Conservation (phyloP, 306 rosid genomes). For the Casuarina glauca region DNA sequence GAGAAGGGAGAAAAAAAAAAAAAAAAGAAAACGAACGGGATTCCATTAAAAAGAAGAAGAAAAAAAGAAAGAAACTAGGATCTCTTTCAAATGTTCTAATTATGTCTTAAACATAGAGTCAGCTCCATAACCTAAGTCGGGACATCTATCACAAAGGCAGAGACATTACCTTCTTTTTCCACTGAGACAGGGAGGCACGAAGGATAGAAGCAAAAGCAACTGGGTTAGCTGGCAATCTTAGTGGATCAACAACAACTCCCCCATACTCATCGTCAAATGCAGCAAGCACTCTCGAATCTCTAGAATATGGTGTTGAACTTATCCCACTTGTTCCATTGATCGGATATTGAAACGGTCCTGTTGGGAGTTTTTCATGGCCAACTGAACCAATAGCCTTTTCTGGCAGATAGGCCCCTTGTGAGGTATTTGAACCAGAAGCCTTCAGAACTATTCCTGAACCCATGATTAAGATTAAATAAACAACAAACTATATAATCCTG, state of each 20-base stretch:
- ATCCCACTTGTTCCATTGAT: constrained; percentile 60
- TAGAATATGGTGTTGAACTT: constrained; percentile 37
- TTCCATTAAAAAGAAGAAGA: neutral
- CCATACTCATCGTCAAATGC: constrained; percentile 89
- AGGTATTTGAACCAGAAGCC: constrained; percentile 36
- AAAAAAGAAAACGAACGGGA: neutral
- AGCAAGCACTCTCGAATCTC: constrained; percentile 55
- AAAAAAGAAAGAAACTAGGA: neutral
- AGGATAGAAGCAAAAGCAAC: constrained; percentile 53
- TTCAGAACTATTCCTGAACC: constrained; percentile 53
- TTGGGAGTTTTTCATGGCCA: constrained; percentile 30
- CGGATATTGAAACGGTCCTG: constrained; percentile 34
- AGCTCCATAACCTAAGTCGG: too few species aligned
- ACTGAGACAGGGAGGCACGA: constrained; percentile 69
- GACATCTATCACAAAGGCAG: neutral
- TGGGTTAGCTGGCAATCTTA: constrained; percentile 53
- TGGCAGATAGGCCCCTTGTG: constrained; percentile 10
- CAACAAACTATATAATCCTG: neutral
- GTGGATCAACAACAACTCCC: constrained; percentile 72
- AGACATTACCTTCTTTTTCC: constrained; percentile 64
- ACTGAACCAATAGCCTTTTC: too few species aligned
- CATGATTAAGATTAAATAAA: constrained; percentile 9
- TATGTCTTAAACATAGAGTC: neutral
- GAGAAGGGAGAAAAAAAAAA: neutral
- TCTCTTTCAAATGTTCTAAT: neutral